These are phyloP conservation scores for Heterobasidion parviporum DNA, from an alignment of 1,284 basidiomycete species.

Conservation along the genomic window DNA sequence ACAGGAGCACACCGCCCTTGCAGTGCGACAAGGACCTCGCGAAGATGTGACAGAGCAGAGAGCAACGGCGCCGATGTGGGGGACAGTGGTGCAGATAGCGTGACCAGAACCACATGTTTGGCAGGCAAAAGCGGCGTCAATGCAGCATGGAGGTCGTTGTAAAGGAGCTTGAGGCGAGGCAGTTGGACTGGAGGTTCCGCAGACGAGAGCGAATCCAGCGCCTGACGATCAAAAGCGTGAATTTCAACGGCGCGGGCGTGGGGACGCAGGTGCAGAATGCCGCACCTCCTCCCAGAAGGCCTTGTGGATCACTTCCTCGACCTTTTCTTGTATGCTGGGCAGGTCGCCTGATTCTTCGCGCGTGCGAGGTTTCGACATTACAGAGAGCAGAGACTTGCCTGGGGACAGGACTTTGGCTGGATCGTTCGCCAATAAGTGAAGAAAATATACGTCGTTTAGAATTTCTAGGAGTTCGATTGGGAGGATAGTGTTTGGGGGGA, in stretches of 20 bases:
- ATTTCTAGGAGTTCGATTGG: constrained; percentile 44
- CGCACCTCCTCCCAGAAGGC: constrained; percentile 70
- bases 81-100: constrained; percentile 46
- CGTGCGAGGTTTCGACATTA: constrained; percentile 33
- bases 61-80: constrained; percentile 61
- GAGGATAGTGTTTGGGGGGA: constrained; percentile 24
- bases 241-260: not conserved
- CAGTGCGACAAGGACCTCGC: constrained; percentile 40
- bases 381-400: constrained; percentile 60
- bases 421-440: constrained; percentile 55
- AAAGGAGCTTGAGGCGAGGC: constrained; percentile 42
- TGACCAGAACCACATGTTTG: constrained; percentile 35
- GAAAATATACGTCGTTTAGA: constrained; percentile 50
- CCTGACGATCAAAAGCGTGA: constrained; percentile 20
- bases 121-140: constrained; percentile 47
- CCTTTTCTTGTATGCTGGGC: constrained; percentile 35
- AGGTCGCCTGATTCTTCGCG: constrained; percentile 15
- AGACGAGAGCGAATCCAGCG: constrained; percentile 32
- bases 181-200: constrained; percentile 36
- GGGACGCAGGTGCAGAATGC: not conserved
- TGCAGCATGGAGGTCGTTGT: constrained; percentile 40
- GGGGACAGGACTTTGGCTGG: constrained; percentile 51
- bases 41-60: constrained; percentile 41
- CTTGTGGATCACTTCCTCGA: constrained; percentile 45
- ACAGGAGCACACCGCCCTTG: constrained; percentile 56